Evolutionary conservation across 768 basidiomycete genomes (phyloP).

Genomic region (Trametes elegans): DNA sequence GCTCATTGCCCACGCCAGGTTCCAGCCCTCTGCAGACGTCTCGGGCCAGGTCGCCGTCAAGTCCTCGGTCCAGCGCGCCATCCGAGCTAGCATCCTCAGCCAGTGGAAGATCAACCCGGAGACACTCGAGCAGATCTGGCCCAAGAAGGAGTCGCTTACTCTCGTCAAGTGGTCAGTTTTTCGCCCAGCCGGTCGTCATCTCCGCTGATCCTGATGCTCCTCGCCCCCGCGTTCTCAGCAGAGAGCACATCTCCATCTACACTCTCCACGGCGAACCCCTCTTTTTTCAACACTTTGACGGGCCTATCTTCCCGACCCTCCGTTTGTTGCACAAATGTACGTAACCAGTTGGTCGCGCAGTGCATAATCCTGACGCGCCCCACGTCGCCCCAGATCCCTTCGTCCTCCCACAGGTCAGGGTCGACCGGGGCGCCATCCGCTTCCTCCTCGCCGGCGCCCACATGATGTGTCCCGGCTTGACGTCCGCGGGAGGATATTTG

Average conservation of each 20-base stretch:
- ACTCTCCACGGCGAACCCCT: conserved; percentile 84
- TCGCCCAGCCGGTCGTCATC: conserved; percentile 2
- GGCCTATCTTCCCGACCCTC: conserved; percentile 87
- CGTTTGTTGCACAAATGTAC: conserved; percentile 89
- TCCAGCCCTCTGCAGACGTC: conserved; percentile 75
- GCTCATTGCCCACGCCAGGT: conserved; percentile 40
- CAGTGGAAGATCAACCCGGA: conserved; percentile 84
- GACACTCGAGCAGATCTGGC: conserved; percentile 90
- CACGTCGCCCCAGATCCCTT: conserved; percentile 67
- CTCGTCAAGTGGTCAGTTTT: conserved; percentile 90
- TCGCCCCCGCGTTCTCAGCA: conserved; percentile 47
- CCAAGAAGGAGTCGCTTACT: conserved; percentile 94
- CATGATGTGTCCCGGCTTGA: conserved; percentile 98
- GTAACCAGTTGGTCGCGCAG: conserved; percentile 17
- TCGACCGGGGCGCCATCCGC: conserved; percentile 97
- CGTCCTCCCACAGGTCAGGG: conserved; percentile 81
- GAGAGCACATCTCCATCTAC: conserved; percentile 94
- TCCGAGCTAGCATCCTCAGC: conserved; percentile 74
- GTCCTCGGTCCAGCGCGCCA: conserved; percentile 87
- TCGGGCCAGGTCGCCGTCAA: conserved; percentile 90
- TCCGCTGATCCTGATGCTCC: not conserved
- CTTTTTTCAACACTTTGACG: conserved; percentile 97
- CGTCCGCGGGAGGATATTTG: conserved; percentile 86
- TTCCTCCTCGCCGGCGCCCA: conserved; percentile 91
- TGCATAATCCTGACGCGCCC: not conserved